Evolutionary conservation across 805 yeast genomes (phyloP).

Genomic region (Yarrowia hollandica): DNA sequence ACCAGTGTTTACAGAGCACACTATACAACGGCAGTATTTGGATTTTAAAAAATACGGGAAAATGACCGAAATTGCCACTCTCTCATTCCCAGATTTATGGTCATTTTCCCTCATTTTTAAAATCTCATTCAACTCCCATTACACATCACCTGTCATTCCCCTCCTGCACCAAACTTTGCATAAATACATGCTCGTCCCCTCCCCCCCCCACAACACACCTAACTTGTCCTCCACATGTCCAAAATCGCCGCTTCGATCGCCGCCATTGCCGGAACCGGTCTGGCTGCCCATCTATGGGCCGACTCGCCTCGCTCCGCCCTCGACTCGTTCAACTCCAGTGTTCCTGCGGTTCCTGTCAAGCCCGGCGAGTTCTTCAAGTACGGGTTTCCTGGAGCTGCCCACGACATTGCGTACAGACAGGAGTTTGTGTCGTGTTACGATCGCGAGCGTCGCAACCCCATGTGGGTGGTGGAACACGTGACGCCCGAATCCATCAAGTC

Average conservation of each 20-base stretch:
- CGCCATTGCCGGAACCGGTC: constrained; percentile 25
- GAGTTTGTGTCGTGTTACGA: constrained; percentile 88
- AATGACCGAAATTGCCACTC: too few species aligned
- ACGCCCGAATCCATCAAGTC: constrained; percentile 63
- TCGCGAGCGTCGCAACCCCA: constrained; percentile 80
- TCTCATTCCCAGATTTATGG: too few species aligned
- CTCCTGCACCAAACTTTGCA: neutral
- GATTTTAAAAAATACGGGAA: too few species aligned
- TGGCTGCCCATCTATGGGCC: constrained; percentile 27
- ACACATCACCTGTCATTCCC: too few species aligned
- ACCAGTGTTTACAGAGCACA: too few species aligned
- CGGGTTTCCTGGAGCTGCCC: constrained; percentile 95
- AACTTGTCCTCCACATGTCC: neutral
- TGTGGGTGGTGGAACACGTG: constrained; percentile 76
- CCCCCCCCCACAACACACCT: neutral
- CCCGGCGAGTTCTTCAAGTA: constrained; percentile 47
- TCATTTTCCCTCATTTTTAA: too few species aligned
- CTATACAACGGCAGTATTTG: too few species aligned
- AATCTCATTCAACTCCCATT: too few species aligned
- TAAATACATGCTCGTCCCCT: neutral
- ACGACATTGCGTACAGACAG: constrained; percentile 69
- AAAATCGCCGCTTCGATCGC: constrained; percentile 25
- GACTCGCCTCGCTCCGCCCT: constrained; percentile 14
- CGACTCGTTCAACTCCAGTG: neutral
- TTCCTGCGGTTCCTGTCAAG: constrained; percentile 2